Evolutionary conservation across 768 basidiomycete genomes (phyloP).

Genomic region (Sporobolomyces roseus): DNA sequence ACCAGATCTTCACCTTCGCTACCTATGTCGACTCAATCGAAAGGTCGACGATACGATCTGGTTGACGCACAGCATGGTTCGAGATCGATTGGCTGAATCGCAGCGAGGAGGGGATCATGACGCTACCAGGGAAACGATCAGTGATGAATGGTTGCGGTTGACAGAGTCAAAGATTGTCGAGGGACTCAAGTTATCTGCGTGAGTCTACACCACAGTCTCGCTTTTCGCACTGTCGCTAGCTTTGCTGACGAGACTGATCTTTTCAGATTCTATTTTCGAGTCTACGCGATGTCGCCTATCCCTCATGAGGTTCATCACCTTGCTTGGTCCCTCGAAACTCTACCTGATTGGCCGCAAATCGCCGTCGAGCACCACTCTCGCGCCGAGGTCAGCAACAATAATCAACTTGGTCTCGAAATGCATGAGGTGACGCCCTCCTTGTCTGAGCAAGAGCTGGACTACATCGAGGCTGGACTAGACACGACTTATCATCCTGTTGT

Average conservation of each 20-base stretch:
- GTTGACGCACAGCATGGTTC: neutral
- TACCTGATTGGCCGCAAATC: conserved; percentile 18
- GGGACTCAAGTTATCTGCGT: conserved; percentile 20
- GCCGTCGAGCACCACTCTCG: conserved; percentile 4
- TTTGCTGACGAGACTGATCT: no score
- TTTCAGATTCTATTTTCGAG: conserved; percentile 11
- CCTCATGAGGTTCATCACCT: conserved; percentile 26
- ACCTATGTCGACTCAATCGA: neutral
- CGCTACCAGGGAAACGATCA: no score
- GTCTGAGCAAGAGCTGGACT: conserved; percentile 13
- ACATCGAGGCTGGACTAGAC: conserved; percentile 25
- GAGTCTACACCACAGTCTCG: neutral
- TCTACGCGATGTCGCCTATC: conserved; percentile 15
- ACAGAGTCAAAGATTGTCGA: conserved; percentile 9
- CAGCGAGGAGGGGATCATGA: no score
- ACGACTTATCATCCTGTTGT: no score
- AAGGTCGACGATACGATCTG: conserved; percentile 3
- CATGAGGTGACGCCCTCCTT: neutral
- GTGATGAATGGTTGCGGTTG: no score
- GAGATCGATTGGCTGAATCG: no score
- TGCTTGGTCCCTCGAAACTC: conserved; percentile 10
- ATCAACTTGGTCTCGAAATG: neutral
- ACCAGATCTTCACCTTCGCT: neutral
- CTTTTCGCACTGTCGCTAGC: neutral
- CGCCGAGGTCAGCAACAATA: neutral